These are phyloP conservation scores for Colletotrichum spaethianum DNA, from an alignment of 2,329 filamentous ascomycete genomes.

Conservation along the genomic window DNA sequence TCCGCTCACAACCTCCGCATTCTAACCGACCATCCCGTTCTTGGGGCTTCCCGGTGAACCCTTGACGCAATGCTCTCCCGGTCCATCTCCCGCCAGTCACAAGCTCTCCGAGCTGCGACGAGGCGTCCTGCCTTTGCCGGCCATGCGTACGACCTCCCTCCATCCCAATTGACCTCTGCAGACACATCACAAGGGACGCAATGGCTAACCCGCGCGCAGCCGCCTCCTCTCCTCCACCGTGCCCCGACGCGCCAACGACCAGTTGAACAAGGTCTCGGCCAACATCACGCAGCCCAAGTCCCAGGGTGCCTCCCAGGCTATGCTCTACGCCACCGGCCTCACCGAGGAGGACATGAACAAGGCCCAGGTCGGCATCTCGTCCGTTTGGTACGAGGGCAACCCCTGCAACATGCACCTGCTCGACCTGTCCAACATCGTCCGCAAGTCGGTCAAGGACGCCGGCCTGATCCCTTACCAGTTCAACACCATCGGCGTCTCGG, in stretches of 20 bases:
- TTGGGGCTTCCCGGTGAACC: constrained; percentile 24
- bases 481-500: constrained; percentile 98
- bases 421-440: constrained; percentile 85
- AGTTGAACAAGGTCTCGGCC: constrained; percentile 87
- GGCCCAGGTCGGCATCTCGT: constrained; percentile 97
- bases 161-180: background rate
- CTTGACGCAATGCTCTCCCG: constrained; percentile 43
- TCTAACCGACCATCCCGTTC: constrained; percentile 6
- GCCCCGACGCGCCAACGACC: constrained; percentile 63
- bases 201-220: constrained; percentile 50
- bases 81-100: constrained; percentile 42
- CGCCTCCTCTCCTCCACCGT: constrained; percentile 67
- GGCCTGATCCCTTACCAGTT: constrained; percentile 95
- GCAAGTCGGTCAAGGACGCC: constrained; percentile 73
- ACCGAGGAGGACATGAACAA: constrained; percentile 92
- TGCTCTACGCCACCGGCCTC: constrained; percentile 97
- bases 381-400: constrained; percentile 98
- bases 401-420: constrained; percentile 99
- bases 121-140: constrained; percentile 40
- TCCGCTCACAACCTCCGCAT: constrained; percentile 10
- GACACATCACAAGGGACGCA: background rate
- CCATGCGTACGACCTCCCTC: constrained; percentile 43
- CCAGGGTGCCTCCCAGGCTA: constrained; percentile 97
- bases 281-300: constrained; percentile 96
- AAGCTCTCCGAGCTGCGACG: constrained; percentile 45